Conservation (phyloP, 805 yeast genomes). For the Zygoascus flipseniorum region DNA sequence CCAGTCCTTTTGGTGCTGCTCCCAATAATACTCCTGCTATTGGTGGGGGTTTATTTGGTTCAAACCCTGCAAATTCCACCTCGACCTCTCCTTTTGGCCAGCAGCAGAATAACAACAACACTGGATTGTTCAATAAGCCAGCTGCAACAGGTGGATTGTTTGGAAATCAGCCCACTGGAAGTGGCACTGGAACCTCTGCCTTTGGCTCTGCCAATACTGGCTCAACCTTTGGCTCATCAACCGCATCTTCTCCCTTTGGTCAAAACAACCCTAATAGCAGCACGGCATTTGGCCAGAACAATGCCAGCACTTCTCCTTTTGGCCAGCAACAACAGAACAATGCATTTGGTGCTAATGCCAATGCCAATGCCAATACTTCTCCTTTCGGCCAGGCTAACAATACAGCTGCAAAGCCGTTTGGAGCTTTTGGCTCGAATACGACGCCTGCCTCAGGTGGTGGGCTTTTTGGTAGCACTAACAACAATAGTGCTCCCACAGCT, state of each 20-base stretch:
- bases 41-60: conserved; percentile 24
- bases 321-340: conserved; percentile 4
- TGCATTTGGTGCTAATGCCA: background rate
- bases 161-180: conserved; percentile 19
- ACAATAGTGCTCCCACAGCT: conserved; percentile 2
- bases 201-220: conserved; percentile 32
- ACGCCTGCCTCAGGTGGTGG: conserved; percentile 28
- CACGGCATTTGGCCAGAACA: conserved; percentile 13
- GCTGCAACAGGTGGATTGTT: conserved; percentile 17
- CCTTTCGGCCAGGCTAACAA: conserved; percentile 13
- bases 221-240: conserved; percentile 33
- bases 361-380: conserved; percentile 18
- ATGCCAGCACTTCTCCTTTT: conserved; percentile 14
- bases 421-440: conserved; percentile 11
- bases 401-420: conserved; percentile 4
- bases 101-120: conserved; percentile 14
- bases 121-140: conserved; percentile 6
- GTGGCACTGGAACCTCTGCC: conserved; percentile 15
- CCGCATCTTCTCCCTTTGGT: conserved; percentile 17
- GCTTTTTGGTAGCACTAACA: conserved; percentile 31
- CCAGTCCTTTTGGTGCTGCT: conserved; percentile 36
- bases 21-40: conserved; percentile 15
- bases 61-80: conserved; percentile 25
- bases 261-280: conserved; percentile 4
- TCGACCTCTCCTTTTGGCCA: conserved; percentile 29